Evolutionary conservation across 2,329 filamentous ascomycete species (phyloP).

Genomic region (Pseudohalonectria lignicola): DNA sequence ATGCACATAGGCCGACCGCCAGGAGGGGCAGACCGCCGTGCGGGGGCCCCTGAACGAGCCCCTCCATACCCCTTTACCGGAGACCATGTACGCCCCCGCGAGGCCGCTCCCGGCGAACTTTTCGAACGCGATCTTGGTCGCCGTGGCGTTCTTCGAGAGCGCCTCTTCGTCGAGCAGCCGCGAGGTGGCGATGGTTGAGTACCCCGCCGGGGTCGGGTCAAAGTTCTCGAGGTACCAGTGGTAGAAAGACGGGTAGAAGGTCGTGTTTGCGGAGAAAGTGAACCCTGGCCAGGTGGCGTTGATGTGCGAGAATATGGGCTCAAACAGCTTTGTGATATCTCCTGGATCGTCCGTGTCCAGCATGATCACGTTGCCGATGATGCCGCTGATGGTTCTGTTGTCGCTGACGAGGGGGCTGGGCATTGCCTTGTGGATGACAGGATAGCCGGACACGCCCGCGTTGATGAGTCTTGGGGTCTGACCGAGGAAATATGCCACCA

Average conservation of each 20-base stretch:
- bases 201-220: slow-evolving; percentile 9
- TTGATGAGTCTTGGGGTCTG: slow-evolving; percentile 34
- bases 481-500: slow-evolving; percentile 33
- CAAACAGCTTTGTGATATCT: background rate
- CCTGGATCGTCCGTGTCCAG: slow-evolving; percentile 1
- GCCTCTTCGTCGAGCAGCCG: slow-evolving; percentile 7
- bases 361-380: slow-evolving; percentile 9
- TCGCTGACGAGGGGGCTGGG: slow-evolving; percentile 15
- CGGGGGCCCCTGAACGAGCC: slow-evolving; percentile 9
- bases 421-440: slow-evolving; percentile 24
- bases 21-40: slow-evolving; percentile 11
- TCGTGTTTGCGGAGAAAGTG: slow-evolving; percentile 4
- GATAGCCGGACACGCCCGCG: slow-evolving; percentile 38
- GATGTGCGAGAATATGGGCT: slow-evolving; percentile 8
- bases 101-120: slow-evolving; percentile 7
- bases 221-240: slow-evolving; percentile 13
- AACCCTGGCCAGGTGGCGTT: slow-evolving; percentile 9
- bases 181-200: background rate
- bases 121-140: slow-evolving; percentile 7
- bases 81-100: slow-evolving; percentile 10
- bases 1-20: slow-evolving; percentile 11
- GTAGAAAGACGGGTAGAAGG: slow-evolving; percentile 6
- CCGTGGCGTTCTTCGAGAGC: slow-evolving; percentile 6
- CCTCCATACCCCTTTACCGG: slow-evolving; percentile 11
- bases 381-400: slow-evolving; percentile 5